Percentiles rank a stretch among this genome's conserved stretches.
Evolutionary conservation across 768 basidiomycete genomes (phyloP).

Genomic region (Trametes punicea): DNA sequence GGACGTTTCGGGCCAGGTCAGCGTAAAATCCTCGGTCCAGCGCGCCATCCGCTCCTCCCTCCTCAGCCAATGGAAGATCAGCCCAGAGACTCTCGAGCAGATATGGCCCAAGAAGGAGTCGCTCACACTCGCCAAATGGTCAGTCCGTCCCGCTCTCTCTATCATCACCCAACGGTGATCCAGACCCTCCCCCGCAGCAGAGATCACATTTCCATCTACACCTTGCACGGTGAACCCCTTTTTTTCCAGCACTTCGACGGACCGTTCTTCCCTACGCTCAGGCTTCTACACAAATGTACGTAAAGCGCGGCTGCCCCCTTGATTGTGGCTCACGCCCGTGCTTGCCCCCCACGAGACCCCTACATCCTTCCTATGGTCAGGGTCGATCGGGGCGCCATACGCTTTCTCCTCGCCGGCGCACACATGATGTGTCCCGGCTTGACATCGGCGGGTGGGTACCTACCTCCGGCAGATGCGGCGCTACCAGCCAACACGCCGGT

Average conservation of each 20-base stretch:
- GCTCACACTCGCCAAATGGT: slow-evolving; percentile 94
- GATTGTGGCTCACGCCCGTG: neutral
- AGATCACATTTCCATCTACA: slow-evolving; percentile 94
- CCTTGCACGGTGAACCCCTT: slow-evolving; percentile 80
- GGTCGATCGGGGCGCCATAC: slow-evolving; percentile 96
- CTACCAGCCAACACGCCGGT: slow-evolving; percentile 74
- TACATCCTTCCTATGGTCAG: slow-evolving; percentile 83
- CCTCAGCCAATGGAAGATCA: slow-evolving; percentile 80
- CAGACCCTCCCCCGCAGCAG: slow-evolving; percentile 50
- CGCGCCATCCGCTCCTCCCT: slow-evolving; percentile 78
- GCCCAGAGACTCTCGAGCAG: slow-evolving; percentile 77
- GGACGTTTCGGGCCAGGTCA: slow-evolving; percentile 87
- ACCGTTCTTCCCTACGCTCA: slow-evolving; percentile 84
- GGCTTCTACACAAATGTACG: slow-evolving; percentile 88
- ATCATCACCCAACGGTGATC: neutral
- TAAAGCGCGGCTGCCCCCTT: neutral
- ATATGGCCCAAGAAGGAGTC: slow-evolving; percentile 99
- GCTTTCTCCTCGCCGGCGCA: slow-evolving; percentile 90
- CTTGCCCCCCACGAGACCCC: slow-evolving; percentile 59
- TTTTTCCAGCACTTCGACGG: slow-evolving; percentile 98
- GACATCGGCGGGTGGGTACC: slow-evolving; percentile 85
- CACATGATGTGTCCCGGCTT: slow-evolving; percentile 98
- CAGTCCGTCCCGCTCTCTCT: slow-evolving; percentile 30
- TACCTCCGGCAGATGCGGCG: slow-evolving; percentile 69
- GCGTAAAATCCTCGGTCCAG: slow-evolving; percentile 91